Conservation (phyloP, 2,329 filamentous ascomycete species). For the Talaromyces rugulosus region DNA sequence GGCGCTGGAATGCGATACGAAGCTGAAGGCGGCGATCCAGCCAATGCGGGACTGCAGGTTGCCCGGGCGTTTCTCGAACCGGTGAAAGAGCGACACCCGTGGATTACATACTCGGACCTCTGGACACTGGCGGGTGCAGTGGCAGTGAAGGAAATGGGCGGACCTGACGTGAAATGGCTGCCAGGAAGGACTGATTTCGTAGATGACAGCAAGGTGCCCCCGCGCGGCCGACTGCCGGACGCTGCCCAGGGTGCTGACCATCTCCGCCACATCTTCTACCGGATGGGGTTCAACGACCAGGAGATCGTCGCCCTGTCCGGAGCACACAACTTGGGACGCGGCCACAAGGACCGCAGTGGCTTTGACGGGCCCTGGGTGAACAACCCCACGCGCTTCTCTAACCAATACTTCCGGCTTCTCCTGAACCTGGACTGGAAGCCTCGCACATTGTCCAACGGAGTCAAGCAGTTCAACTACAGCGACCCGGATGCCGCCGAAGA, state of each 20-base stretch:
- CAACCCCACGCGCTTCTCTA: constrained; percentile 56
- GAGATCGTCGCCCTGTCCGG: constrained; percentile 56
- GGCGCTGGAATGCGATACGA: constrained; percentile 65
- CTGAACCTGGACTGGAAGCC: constrained; percentile 52
- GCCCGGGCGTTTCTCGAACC: constrained; percentile 62
- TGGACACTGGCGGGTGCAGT: constrained; percentile 61
- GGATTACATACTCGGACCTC: constrained; percentile 63
- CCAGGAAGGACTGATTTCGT: constrained; percentile 59
- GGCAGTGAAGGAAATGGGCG: constrained; percentile 58
- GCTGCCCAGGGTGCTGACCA: constrained; percentile 53
- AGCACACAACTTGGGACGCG: constrained; percentile 55
- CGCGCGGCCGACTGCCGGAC: constrained; percentile 55
- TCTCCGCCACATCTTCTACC: constrained; percentile 53
- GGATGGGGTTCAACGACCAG: constrained; percentile 59
- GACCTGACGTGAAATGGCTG: constrained; percentile 54
- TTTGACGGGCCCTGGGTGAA: constrained; percentile 59
- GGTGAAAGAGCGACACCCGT: constrained; percentile 55
- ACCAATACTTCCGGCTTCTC: constrained; percentile 55
- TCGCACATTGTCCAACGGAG: constrained; percentile 49
- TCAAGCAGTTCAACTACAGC: constrained; percentile 56
- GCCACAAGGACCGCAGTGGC: constrained; percentile 53
- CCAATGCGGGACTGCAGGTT: constrained; percentile 62
- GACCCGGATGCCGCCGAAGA: constrained; percentile 48
- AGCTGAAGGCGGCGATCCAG: constrained; percentile 59
- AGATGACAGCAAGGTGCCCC: constrained; percentile 57